Percentiles rank a stretch among this genome's conserved stretches.
Conservation (phyloP, 176 grass and related monocot species). For the Aegilops bicornis region DNA sequence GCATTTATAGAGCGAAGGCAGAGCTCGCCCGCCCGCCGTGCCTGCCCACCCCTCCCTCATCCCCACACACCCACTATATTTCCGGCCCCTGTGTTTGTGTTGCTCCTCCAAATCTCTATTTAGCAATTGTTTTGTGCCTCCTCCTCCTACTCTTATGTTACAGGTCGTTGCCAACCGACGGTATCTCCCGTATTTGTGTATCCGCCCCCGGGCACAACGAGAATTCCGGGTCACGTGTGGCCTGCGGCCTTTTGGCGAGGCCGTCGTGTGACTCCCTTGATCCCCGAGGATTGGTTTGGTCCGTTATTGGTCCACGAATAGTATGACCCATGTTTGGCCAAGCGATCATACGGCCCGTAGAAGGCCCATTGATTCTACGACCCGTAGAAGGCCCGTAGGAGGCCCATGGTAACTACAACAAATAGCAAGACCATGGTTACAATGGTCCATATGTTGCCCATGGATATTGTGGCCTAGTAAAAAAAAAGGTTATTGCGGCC, state of each 20-base stretch:
- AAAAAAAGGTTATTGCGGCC: too few species aligned
- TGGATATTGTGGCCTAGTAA: too few species aligned
- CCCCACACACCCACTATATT: conserved; percentile 18
- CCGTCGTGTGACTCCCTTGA: neutral
- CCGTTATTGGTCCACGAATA: too few species aligned
- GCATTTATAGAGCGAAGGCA: conserved; percentile 43
- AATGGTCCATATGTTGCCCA: too few species aligned
- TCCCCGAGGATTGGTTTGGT: neutral
- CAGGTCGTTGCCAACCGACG: conserved; percentile 5
- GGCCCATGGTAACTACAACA: too few species aligned
- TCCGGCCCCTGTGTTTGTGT: conserved; percentile 1
- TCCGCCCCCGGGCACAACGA: neutral
- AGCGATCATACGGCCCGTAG: too few species aligned
- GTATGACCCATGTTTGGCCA: too few species aligned
- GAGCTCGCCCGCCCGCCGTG: conserved; percentile 5
- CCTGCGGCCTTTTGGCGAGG: neutral
- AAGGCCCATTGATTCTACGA: too few species aligned
- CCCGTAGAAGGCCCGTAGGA: too few species aligned
- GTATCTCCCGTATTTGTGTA: conserved; percentile 12
- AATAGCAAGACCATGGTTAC: too few species aligned
- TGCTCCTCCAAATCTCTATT: neutral
- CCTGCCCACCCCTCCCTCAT: conserved; percentile 32
- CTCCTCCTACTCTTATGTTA: neutral
- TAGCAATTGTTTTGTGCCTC: neutral
- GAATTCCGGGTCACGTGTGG: neutral